Evolutionary conservation across 1,284 basidiomycete genomes (phyloP).

Genomic region (Ceratobasidium sp.): DNA sequence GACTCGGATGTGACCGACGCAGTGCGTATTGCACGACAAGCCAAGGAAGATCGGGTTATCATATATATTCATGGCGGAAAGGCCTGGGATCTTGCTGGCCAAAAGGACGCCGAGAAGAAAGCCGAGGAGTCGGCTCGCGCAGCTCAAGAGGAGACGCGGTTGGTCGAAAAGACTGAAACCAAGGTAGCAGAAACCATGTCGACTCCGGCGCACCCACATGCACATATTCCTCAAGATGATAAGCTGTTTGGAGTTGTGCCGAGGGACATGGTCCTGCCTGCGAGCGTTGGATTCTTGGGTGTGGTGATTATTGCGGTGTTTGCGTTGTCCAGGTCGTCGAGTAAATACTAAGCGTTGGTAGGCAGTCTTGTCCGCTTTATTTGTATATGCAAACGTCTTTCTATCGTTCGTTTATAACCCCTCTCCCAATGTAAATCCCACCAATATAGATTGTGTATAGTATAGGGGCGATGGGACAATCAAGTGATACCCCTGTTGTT

Average conservation of each 20-base stretch:
- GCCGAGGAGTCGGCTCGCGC: constrained; percentile 67
- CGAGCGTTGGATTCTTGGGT: constrained; percentile 94
- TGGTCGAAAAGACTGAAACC: constrained; percentile 71
- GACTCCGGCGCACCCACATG: constrained; percentile 55
- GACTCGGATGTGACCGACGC: constrained; percentile 88
- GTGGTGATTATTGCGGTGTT: constrained; percentile 92
- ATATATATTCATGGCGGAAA: constrained; percentile 92
- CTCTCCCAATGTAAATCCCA: constrained; percentile 20
- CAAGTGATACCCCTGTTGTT: too few species aligned
- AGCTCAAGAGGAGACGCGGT: constrained; percentile 71
- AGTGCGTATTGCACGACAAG: constrained; percentile 85
- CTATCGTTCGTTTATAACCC: constrained; percentile 8
- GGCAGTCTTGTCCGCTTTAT: too few species aligned
- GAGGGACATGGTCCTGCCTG: constrained; percentile 93
- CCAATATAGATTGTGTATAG: constrained; percentile 19
- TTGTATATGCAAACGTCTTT: too few species aligned
- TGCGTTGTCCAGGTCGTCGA: constrained; percentile 75
- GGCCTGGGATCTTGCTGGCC: constrained; percentile 84
- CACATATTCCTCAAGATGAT: constrained; percentile 62
- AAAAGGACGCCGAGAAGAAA: constrained; percentile 71
- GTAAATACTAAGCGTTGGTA: constrained; percentile 27
- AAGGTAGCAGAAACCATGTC: constrained; percentile 56
- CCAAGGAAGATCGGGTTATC: constrained; percentile 90
- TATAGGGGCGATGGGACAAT: neutral
- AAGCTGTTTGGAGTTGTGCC: constrained; percentile 85